Conservation (phyloP, 1,139 yeast species). For the Suhomyces taliae region DNA sequence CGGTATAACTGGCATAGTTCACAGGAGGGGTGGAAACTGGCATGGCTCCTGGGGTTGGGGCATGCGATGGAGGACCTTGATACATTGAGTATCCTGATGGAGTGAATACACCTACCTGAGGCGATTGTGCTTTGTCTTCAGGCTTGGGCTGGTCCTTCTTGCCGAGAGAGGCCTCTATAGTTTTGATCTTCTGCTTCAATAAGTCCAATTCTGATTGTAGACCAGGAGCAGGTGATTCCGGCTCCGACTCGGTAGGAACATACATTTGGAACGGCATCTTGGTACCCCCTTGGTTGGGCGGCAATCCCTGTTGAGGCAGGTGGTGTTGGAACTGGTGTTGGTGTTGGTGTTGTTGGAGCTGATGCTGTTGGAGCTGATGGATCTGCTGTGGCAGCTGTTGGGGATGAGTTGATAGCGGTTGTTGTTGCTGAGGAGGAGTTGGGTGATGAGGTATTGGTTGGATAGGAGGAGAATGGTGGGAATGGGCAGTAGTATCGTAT, state of each 20-base stretch:
- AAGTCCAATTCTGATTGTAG: constrained; percentile 21
- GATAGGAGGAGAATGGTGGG: neutral
- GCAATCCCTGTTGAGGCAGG: neutral
- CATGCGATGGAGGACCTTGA: neutral
- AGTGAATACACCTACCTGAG: neutral
- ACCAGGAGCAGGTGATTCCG: constrained; percentile 1
- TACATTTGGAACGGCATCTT: neutral
- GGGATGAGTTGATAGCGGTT: neutral
- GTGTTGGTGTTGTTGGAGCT: neutral
- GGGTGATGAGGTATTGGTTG: neutral
- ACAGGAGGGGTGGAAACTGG: neutral
- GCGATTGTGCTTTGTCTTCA: neutral
- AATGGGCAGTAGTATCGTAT: neutral
- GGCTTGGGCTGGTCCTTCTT: constrained; percentile 6
- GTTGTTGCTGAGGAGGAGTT: neutral
- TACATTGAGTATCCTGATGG: constrained; percentile 2
- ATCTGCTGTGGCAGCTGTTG: neutral
- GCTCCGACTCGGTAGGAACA: neutral
- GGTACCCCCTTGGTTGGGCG: neutral
- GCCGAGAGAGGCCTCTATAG: constrained; percentile 42
- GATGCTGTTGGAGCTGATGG: neutral
- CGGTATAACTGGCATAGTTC: neutral
- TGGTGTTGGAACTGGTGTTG: neutral
- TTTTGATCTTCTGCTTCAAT: constrained; percentile 40
- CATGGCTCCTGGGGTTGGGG: neutral